These are phyloP conservation scores for Quercus aquifolioides DNA, from an alignment of 306 rosid genomes.

Conservation along the genomic window DNA sequence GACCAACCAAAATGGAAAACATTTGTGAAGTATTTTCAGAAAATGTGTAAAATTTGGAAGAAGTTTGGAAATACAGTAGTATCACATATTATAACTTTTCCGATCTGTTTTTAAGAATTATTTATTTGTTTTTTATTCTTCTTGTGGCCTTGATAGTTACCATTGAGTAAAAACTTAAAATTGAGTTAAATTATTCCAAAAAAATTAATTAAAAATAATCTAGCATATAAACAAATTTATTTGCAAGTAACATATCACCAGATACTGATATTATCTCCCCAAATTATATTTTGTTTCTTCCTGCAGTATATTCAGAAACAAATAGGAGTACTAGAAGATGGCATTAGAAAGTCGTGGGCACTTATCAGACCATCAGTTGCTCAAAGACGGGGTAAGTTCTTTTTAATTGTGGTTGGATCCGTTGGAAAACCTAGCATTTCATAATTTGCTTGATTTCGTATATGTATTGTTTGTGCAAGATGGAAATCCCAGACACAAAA, in stretches of 20 bases:
- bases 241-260: not conserved
- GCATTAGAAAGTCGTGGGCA: conserved; percentile 49
- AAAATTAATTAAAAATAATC: not conserved
- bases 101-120: not conserved
- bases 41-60: not conserved
- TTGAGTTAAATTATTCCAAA: not conserved
- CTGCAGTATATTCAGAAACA: conserved; percentile 56
- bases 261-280: not conserved
- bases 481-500: not conserved
- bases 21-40: not conserved
- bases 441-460: not conserved
- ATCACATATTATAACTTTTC: not conserved
- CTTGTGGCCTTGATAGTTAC: not conserved
- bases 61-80: not conserved
- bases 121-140: not conserved
- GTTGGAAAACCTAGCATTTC: not conserved
- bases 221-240: not conserved
- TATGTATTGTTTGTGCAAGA: not conserved
- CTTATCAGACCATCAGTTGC: conserved; percentile 20
- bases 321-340: conserved; percentile 38
- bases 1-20: not conserved
- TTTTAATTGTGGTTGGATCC: not conserved
- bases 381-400: conserved; percentile 27
- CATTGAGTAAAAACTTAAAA: too few species aligned
- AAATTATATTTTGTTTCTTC: conserved; percentile 1